Evolutionary conservation across 2,329 filamentous ascomycete species (phyloP).

Genomic region (Emmonsia crescens): DNA sequence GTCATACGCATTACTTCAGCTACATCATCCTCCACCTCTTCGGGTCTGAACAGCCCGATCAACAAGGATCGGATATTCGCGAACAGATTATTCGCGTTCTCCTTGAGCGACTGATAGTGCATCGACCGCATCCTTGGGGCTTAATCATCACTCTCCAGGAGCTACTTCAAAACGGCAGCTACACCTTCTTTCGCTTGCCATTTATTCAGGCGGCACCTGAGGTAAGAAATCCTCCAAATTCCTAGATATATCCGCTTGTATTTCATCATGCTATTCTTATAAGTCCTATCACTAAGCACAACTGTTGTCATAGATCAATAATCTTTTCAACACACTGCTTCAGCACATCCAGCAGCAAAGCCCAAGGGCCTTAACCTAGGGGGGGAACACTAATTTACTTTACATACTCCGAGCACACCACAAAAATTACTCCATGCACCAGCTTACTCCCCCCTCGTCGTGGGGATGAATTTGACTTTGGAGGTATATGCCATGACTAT

Average conservation of each 20-base stretch:
- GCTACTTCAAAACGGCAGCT: constrained; percentile 81
- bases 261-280: not conserved
- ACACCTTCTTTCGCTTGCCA: constrained; percentile 82
- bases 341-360: constrained; percentile 39
- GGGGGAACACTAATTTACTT: not conserved
- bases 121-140: constrained; percentile 93
- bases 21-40: constrained; percentile 78
- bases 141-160: constrained; percentile 80
- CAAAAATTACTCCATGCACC: not conserved
- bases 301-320: constrained; percentile 27
- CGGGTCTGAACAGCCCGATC: constrained; percentile 53
- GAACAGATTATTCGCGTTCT: constrained; percentile 85
- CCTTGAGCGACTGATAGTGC: constrained; percentile 75
- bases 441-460: not conserved
- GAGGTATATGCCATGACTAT: constrained; percentile 2
- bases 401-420: not conserved
- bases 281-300: constrained; percentile 3
- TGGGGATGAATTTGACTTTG: not conserved
- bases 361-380: constrained; percentile 24
- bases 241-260: not conserved
- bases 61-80: constrained; percentile 70
- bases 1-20: constrained; percentile 86
- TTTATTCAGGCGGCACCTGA: constrained; percentile 87
- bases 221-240: constrained; percentile 41
- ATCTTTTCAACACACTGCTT: constrained; percentile 35